phyloP scores from a whole-genome alignment of 306 rosid species.

The Vigna hirtella region DNA sequence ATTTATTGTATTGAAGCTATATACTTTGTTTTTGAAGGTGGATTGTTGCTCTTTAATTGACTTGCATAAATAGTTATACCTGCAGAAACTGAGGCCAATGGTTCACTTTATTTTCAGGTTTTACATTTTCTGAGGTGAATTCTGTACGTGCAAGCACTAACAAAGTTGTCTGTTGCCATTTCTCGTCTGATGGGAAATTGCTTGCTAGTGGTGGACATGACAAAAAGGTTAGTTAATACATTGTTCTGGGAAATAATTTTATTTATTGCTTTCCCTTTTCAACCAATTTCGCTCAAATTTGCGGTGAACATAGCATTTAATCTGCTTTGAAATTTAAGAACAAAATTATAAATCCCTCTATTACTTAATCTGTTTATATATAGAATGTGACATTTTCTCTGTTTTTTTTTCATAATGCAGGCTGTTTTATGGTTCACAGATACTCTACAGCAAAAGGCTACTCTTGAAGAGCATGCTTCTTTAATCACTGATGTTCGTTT shows the following conservation, averaged over 20 bases:
- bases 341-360: slow-evolving; percentile 1
- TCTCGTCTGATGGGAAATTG: slow-evolving; percentile 96
- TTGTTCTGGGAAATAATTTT: not conserved
- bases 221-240: slow-evolving; percentile 71
- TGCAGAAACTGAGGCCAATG: slow-evolving; percentile 38
- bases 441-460: slow-evolving; percentile 70
- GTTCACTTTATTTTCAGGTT: slow-evolving; percentile 66
- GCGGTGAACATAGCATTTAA: slow-evolving; percentile 7
- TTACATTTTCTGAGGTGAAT: slow-evolving; percentile 74
- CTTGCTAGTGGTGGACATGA: slow-evolving; percentile 99
- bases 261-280: slow-evolving; percentile 25
- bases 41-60: not conserved
- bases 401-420: slow-evolving; percentile 52
- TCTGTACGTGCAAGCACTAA: slow-evolving; percentile 72
- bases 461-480: slow-evolving; percentile 82
- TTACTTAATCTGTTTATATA: slow-evolving; percentile 10
- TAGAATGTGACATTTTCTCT: slow-evolving; percentile 34
- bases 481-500: slow-evolving; percentile 95
- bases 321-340: slow-evolving; percentile 20
- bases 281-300: slow-evolving; percentile 28
- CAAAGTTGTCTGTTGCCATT: slow-evolving; percentile 88
- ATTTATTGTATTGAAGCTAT: slow-evolving; percentile 14
- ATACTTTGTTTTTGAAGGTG: not conserved
- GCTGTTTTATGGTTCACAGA: slow-evolving; percentile 94
- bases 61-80: not conserved